These are phyloP conservation scores for Suhomyces guaymorum DNA, from an alignment of 1,139 yeast genomes.

Conservation along the genomic window DNA sequence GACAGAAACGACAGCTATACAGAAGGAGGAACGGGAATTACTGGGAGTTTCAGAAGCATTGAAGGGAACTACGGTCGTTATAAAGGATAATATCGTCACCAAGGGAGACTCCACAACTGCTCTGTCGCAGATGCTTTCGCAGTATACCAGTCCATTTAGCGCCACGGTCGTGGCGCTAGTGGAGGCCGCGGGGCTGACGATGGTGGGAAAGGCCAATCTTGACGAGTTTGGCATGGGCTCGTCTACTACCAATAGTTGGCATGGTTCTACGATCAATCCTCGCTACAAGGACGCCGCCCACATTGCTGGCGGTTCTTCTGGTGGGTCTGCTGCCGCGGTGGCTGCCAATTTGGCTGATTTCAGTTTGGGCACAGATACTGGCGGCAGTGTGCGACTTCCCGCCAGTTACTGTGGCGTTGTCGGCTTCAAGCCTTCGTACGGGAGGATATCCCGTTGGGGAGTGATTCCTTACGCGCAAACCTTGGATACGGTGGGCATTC, in stretches of 20 bases:
- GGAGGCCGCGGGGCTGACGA: constrained; percentile 48
- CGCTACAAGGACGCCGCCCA: constrained; percentile 35
- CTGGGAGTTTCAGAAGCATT: too few relatives aligned
- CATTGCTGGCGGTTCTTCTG: constrained; percentile 90
- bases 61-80: constrained; percentile 10
- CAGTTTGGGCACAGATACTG: constrained; percentile 89
- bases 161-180: constrained; percentile 70
- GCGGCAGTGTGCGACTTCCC: constrained; percentile 92
- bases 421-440: constrained; percentile 94
- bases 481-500: constrained; percentile 88
- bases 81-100: constrained; percentile 82
- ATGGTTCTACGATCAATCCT: constrained; percentile 76
- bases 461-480: constrained; percentile 92
- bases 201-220: constrained; percentile 87
- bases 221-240: constrained; percentile 99
- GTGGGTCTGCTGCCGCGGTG: constrained; percentile 94
- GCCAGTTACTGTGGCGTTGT: constrained; percentile 80
- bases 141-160: constrained; percentile 73
- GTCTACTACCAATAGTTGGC: constrained; percentile 54
- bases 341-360: constrained; percentile 68
- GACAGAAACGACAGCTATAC: background rate
- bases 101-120: constrained; percentile 69
- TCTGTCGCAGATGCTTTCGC: constrained; percentile 60
- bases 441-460: constrained; percentile 89
- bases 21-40: background rate